A percentile compares a stretch with the other conserved stretches of the same genome.
phyloP scores from a whole-genome alignment of 371 early-diverging fungal genomes.

The Apophysomyces trapeziformis region DNA sequence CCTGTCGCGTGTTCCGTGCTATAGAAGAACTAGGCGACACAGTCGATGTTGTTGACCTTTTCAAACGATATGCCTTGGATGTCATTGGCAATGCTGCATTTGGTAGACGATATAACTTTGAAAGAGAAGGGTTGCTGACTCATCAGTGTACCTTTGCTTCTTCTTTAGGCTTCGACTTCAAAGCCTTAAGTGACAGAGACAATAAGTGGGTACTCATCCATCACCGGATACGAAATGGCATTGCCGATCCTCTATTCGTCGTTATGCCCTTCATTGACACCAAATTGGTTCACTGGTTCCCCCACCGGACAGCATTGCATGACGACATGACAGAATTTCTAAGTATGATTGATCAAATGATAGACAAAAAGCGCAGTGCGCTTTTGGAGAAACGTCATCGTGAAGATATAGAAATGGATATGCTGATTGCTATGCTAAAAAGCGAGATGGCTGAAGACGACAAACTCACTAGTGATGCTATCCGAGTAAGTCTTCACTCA shows the following conservation, averaged over 20 bases:
- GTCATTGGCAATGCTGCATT: constrained; percentile 10
- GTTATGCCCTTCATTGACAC: no score
- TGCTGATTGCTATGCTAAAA: constrained; percentile 43
- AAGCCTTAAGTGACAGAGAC: constrained; percentile 16
- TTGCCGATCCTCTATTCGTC: no score
- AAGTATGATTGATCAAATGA: no score
- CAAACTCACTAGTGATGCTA: constrained; percentile 17
- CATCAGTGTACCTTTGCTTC: no score
- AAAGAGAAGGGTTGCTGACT: no score
- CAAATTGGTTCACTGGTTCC: no score
- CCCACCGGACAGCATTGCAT: no score
- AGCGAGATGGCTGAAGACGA: constrained; percentile 28
- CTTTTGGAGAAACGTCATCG: no score
- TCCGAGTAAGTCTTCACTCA: constrained; percentile 17
- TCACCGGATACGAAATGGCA: constrained; percentile 6
- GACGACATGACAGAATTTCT: no score
- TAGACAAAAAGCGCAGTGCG: no score
- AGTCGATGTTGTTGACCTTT: background rate
- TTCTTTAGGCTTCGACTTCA: constrained; percentile 18
- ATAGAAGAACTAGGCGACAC: constrained; percentile 14
- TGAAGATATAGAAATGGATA: constrained; percentile 24
- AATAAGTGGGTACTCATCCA: constrained; percentile 17
- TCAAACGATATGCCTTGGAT: background rate
- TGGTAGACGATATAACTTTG: background rate
- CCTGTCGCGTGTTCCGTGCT: constrained; percentile 20